Evolutionary conservation across 2,329 filamentous ascomycete species (phyloP), one percentile per base, ranked within the genome.

Genomic region (Penicillium sp.): DNA sequence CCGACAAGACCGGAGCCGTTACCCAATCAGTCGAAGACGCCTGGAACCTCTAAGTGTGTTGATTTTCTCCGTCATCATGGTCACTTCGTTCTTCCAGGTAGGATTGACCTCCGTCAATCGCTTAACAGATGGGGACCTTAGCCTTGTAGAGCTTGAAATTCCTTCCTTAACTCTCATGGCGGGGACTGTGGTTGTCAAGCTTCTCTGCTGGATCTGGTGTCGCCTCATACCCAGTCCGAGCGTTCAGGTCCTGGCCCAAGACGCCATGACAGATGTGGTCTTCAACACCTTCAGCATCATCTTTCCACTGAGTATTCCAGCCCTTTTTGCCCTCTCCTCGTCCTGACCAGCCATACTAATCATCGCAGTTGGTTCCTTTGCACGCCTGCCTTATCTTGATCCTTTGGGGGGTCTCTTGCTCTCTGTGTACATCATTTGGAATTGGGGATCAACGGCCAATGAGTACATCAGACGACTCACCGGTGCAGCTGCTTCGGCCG

Each of bases 271-370:
- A 0, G 90, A 96, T 67, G 89, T 96, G 24, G 86, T 96, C 28
- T 96, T 96, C 82, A 96, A 96, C 74, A 85, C 85, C 1, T 93
- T 94, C 66, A 92, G 89, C 60, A 94, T 96, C 67, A 81, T 94
- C 21, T 96, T 96, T 68, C 92, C 92, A 1, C 83, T 95, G 8
- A 80, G 70, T 72, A 60, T 55, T 66, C 9, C 9, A 34, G 14
- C 18, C 10, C 21, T 45, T 5, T 16, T 14, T 19, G 6, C 16
- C 10, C 11, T 11, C 29, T 8, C 26, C 14, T 42, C 16, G 50
- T 18, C 18, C 7, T 1, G 8, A 16, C 37, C n/a, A 14, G 51
- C 16, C n/a, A 13, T 11, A 11, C 28, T n/a, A 11, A 51, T 13
- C 0, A 36, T 39, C 14, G 33, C 19, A 71, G 70, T 73, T n/a